Percentiles rank a stretch among this genome's conserved stretches.
Conservation (phyloP, 305 asterid genomes). For the Fraxinus angustifolia region DNA sequence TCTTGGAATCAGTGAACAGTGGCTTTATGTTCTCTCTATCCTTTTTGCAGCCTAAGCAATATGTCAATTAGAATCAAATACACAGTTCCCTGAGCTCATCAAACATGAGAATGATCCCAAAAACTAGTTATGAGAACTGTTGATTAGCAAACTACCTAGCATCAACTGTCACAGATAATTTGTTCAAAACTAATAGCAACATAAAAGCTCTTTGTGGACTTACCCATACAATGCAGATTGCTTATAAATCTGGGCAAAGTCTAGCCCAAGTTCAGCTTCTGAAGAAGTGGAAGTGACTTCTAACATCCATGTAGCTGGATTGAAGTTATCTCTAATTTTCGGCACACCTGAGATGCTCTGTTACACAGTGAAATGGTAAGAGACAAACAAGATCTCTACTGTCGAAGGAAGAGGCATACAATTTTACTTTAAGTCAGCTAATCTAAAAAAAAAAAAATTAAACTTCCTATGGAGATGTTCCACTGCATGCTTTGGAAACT, state of each 20-base stretch:
- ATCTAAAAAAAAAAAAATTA: background rate
- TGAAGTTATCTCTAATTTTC: constrained; percentile 50
- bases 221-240: constrained; percentile 52
- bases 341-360: constrained; percentile 66
- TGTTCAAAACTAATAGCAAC: background rate
- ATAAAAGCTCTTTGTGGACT: constrained; percentile 20
- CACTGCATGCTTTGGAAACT: constrained; percentile 15
- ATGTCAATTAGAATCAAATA: background rate
- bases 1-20: background rate
- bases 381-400: background rate
- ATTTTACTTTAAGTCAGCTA: background rate
- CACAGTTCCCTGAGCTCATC: background rate
- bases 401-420: background rate
- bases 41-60: background rate
- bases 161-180: background rate
- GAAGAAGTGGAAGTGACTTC: constrained; percentile 71
- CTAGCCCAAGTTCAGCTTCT: constrained; percentile 58
- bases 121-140: background rate
- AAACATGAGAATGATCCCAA: background rate
- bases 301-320: constrained; percentile 94
- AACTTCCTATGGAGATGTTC: background rate
- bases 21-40: background rate
- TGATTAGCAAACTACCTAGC: background rate
- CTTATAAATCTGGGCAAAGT: constrained; percentile 63
- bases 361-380: background rate